Conservation (phyloP, 176 grass and related monocot species). For the Dendrocalamus sinicus region DNA sequence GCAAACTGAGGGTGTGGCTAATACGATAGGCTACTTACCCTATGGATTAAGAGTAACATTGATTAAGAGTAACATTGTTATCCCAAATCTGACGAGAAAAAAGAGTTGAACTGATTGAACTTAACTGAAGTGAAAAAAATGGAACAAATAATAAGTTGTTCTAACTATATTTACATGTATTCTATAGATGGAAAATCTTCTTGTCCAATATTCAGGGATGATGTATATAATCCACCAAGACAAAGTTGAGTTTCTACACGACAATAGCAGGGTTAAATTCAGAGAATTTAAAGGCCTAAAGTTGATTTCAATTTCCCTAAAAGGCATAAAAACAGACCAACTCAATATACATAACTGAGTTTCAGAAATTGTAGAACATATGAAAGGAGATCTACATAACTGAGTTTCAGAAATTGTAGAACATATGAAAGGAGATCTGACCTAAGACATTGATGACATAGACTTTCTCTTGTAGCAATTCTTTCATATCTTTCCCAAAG, state of each 20-base stretch:
- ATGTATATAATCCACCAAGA: constrained; percentile 13
- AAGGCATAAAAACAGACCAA: neutral
- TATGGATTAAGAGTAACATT: neutral
- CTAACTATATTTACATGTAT: constrained; percentile 12
- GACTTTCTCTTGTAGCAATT: constrained; percentile 73
- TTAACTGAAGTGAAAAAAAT: neutral
- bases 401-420: constrained; percentile 21
- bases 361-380: no score
- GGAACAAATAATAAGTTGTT: neutral
- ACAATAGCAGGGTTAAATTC: neutral
- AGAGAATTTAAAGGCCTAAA: neutral
- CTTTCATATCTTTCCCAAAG: constrained; percentile 87
- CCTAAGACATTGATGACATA: constrained; percentile 86
- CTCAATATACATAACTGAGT: neutral
- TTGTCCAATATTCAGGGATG: constrained; percentile 16
- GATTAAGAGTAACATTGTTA: neutral
- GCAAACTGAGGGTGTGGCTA: neutral
- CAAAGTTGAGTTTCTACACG: constrained; percentile 7
- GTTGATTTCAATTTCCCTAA: neutral
- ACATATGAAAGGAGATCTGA: constrained; percentile 32
- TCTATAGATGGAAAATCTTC: neutral
- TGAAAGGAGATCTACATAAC: neutral
- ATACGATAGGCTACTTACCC: neutral
- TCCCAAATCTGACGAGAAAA: neutral
- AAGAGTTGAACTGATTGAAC: neutral